Evolutionary conservation across 805 yeast species (phyloP).

Genomic region (Scheffersomyces lignosus): DNA sequence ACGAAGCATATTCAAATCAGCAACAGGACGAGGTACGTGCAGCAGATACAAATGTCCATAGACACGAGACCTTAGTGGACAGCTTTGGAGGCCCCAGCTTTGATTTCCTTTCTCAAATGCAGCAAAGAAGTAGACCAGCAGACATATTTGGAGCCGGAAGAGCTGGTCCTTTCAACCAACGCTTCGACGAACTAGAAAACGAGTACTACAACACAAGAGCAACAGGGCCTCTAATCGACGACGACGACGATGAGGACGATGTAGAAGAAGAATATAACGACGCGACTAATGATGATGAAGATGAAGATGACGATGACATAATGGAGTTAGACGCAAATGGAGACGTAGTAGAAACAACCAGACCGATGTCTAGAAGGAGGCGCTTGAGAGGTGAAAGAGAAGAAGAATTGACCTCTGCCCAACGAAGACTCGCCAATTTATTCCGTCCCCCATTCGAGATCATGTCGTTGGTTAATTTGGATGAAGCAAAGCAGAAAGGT

Average conservation of each 20-base stretch:
- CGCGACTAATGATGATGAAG: conserved; percentile 36
- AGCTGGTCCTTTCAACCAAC: conserved; percentile 61
- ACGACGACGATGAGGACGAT: conserved; percentile 27
- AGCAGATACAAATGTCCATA: conserved; percentile 75
- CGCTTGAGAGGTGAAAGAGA: conserved; percentile 21
- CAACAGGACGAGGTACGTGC: conserved; percentile 36
- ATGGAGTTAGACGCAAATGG: conserved; percentile 17
- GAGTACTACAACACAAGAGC: conserved; percentile 19
- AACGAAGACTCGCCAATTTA: conserved; percentile 71
- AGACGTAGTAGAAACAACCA: conserved; percentile 9
- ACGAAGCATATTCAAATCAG: conserved; percentile 51
- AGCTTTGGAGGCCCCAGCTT: conserved; percentile 13
- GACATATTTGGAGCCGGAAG: conserved; percentile 52
- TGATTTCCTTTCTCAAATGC: conserved; percentile 4
- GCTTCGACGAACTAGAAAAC: conserved; percentile 42
- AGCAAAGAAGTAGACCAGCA: conserved; percentile 19
- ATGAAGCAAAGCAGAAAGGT: conserved; percentile 70
- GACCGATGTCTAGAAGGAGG: conserved; percentile 26
- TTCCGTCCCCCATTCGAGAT: conserved; percentile 95
- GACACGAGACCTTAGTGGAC: conserved; percentile 75
- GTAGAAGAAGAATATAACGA: conserved; percentile 16
- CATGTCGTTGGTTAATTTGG: conserved; percentile 67
- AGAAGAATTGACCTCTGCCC: conserved; percentile 50
- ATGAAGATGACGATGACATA: conserved; percentile 25
- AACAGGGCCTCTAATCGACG: conserved; percentile 18